Percentiles rank a stretch among this genome's conserved stretches.
phyloP scores from a whole-genome alignment of 2,329 filamentous ascomycete species.

The Stachybotrys chartarum region DNA sequence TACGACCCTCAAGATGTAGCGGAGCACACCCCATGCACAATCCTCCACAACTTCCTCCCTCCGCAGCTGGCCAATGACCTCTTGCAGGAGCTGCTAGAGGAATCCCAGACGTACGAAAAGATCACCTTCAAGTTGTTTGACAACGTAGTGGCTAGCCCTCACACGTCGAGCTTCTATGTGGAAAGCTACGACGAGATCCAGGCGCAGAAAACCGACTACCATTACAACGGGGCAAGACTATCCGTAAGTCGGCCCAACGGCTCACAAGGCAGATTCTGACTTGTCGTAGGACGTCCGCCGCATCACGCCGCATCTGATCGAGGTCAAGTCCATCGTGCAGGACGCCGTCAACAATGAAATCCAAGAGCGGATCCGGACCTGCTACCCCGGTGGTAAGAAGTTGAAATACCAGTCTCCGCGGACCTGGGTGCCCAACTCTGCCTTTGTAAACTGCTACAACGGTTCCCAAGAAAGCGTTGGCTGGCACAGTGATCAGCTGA shows the following conservation, averaged over 20 bases:
- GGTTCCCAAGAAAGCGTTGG: constrained; percentile 78
- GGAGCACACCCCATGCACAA: constrained; percentile 78
- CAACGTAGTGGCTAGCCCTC: constrained; percentile 75
- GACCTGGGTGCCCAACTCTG: constrained; percentile 77
- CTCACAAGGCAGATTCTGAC: not conserved
- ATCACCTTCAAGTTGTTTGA: constrained; percentile 83
- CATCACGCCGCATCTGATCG: constrained; percentile 66
- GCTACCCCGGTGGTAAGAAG: constrained; percentile 64
- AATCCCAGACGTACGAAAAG: constrained; percentile 63
- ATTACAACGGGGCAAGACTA: constrained; percentile 76
- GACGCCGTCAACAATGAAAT: constrained; percentile 72
- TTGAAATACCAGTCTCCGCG: constrained; percentile 68
- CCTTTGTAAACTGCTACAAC: constrained; percentile 91
- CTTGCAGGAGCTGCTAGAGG: constrained; percentile 66
- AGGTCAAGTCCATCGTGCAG: constrained; percentile 63
- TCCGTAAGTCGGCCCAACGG: constrained; percentile 34
- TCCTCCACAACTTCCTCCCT: constrained; percentile 86
- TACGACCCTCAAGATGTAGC: constrained; percentile 78
- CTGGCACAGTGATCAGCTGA: constrained; percentile 88
- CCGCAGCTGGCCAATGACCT: constrained; percentile 63
- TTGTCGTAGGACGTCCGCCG: constrained; percentile 59
- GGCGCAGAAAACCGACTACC: constrained; percentile 69
- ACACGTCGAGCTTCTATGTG: constrained; percentile 79
- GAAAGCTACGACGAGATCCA: constrained; percentile 62
- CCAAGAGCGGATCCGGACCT: constrained; percentile 57